phyloP scores from a whole-genome alignment of 768 basidiomycete species.

The Leccinum disarticulatum region DNA sequence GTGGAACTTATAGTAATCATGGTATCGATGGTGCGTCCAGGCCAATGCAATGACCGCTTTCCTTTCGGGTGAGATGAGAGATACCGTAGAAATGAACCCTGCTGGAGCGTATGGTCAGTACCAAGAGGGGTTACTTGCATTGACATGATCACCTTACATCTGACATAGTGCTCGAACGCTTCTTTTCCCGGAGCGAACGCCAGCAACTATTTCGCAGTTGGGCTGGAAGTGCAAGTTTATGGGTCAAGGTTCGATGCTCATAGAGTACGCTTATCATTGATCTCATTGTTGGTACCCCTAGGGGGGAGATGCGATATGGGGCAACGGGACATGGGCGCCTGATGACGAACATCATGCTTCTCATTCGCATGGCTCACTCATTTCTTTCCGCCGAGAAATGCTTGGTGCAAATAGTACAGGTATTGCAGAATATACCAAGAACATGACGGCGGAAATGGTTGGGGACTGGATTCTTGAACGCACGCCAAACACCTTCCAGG shows the following conservation, averaged over 20 bases:
- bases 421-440: constrained; percentile 35
- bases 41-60: constrained; percentile 95
- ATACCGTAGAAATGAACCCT: constrained; percentile 84
- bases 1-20: not conserved
- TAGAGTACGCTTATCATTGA: not conserved
- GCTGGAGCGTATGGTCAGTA: constrained; percentile 70
- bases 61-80: constrained; percentile 93
- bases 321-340: constrained; percentile 69
- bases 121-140: not conserved
- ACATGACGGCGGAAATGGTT: constrained; percentile 79
- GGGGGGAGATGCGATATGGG: constrained; percentile 88
- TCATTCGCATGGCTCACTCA: constrained; percentile 77
- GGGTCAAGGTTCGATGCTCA: constrained; percentile 75
- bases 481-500: constrained; percentile 82
- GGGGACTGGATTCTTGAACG: constrained; percentile 78
- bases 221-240: constrained; percentile 93
- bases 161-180: constrained; percentile 68
- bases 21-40: constrained; percentile 36
- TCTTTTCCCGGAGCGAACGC: constrained; percentile 89
- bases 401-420: constrained; percentile 2
- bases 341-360: constrained; percentile 61
- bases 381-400: constrained; percentile 64
- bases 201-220: constrained; percentile 90
- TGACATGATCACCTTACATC: not conserved
- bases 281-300: constrained; percentile 27